Evolutionary conservation across 176 grass and related monocot species (phyloP), one percentile per base, ranked within the genome.

Genomic region (Bromus sterilis): DNA sequence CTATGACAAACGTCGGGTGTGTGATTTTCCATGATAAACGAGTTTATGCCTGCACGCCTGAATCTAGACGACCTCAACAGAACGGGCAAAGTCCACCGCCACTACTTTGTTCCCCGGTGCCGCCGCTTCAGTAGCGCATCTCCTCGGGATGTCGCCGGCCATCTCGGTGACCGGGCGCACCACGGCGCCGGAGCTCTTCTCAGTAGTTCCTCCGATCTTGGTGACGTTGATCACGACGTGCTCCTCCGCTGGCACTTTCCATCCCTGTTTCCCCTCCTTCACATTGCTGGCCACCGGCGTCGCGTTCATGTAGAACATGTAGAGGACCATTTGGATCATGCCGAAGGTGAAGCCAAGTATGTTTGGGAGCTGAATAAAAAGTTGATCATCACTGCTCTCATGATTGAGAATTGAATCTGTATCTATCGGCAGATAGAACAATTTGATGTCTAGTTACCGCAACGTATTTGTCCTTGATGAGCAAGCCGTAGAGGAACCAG

Each of bases 401-500:
- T 51, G 46, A 5, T 51, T 51, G 46, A 0, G 46, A 51, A 20
- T 51, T 0, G 46, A 51, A 51, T 51, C 16, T 18, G 46, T 51
- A 20, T 51, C 46, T 0, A 20, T 51, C 6, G 16, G 46, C 0
- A 51, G 20, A 51, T 20, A 51, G 46, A 21, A 51, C 16, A 16
- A 18, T 2, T 51, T 20, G 46, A 33, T 23, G 4, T 6, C n/a
- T 8, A 37, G 10, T 33, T 33, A 18, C 94, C 66, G 82, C 81
- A 0, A 97, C 82, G 4, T 91, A 97, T 86, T 87, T 85, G 81
- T 97, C 94, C 71, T 89, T 91, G 26, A 83, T 89, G 31, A 94
- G 79, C 11, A 97, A 70, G 30, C 94, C 94, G 28, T 97, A 97
- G 26, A 90, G 77, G 82, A 94, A 97, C 94, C 94, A 97, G 23